Conservation (phyloP, 768 basidiomycete genomes). For the Lentinula boryana region DNA sequence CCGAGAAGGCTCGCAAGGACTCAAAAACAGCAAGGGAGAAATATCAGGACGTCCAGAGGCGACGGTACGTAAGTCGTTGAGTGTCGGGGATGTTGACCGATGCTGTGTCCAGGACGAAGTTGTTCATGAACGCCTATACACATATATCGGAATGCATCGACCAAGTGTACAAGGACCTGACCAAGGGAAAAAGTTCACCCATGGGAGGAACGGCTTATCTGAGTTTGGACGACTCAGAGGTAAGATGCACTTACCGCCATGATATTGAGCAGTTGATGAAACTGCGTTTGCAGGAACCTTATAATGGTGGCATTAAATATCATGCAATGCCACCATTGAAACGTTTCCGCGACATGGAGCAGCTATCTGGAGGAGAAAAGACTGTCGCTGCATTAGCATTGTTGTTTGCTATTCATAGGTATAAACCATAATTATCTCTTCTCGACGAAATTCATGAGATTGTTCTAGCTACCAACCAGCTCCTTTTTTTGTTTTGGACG, state of each 20-base stretch:
- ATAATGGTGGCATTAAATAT: slow-evolving; percentile 89
- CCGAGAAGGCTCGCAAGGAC: slow-evolving; percentile 86
- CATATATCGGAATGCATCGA: slow-evolving; percentile 96
- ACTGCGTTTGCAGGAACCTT: slow-evolving; percentile 57
- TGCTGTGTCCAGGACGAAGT: slow-evolving; percentile 45
- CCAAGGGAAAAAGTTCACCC: slow-evolving; percentile 89
- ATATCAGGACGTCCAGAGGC: slow-evolving; percentile 82
- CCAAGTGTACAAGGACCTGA: slow-evolving; percentile 94
- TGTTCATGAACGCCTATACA: slow-evolving; percentile 94
- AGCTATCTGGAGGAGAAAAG: slow-evolving; percentile 96
- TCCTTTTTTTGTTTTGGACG: slow-evolving; percentile 98
- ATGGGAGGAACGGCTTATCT: slow-evolving; percentile 97
- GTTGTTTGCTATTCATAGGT: slow-evolving; percentile 96
- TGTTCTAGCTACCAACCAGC: slow-evolving; percentile 81
- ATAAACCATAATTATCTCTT: slow-evolving; percentile 6
- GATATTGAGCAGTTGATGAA: background rate
- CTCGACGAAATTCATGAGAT: background rate
- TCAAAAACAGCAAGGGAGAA: slow-evolving; percentile 88
- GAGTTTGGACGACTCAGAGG: slow-evolving; percentile 93
- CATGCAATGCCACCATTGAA: slow-evolving; percentile 99
- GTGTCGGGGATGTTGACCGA: background rate
- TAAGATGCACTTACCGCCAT: slow-evolving; percentile 23
- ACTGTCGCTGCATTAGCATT: slow-evolving; percentile 97
- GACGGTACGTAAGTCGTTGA: slow-evolving; percentile 44
- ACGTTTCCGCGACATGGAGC: slow-evolving; percentile 98